These are phyloP conservation scores for Globisporangium parvum DNA, from an alignment of 352 stramenopile genomes.

Conservation along the genomic window DNA sequence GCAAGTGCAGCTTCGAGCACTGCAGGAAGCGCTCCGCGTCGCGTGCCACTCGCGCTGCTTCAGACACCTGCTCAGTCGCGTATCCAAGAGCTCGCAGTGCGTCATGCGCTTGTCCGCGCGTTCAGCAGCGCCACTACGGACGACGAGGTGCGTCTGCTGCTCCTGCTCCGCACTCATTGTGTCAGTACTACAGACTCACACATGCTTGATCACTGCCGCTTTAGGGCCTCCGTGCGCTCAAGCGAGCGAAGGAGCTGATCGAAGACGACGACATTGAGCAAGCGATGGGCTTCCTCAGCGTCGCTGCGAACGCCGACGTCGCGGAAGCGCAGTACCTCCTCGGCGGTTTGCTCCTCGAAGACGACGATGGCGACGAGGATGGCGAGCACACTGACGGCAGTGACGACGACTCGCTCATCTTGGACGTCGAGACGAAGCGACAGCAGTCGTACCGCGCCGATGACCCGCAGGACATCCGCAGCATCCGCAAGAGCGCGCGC, in stretches of 20 bases:
- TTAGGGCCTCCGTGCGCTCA: constrained; percentile 38
- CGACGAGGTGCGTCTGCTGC: constrained; percentile 24
- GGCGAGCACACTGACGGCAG: constrained; percentile 12
- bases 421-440: constrained; percentile 69
- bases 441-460: constrained; percentile 31
- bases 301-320: constrained; percentile 57
- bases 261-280: constrained; percentile 42
- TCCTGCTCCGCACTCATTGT: not conserved
- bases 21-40: not conserved
- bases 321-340: constrained; percentile 73
- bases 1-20: not conserved
- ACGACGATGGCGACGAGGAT: constrained; percentile 28
- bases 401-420: constrained; percentile 34
- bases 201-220: too few relatives aligned
- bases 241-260: constrained; percentile 56
- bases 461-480: constrained; percentile 60
- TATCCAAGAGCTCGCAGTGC: constrained; percentile 1
- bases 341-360: constrained; percentile 49
- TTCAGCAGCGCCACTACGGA: constrained; percentile 25
- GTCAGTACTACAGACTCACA: not conserved
- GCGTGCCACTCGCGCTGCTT: not conserved
- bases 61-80: not conserved
- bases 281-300: constrained; percentile 55
- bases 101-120: constrained; percentile 5
- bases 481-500: constrained; percentile 74